phyloP scores from a whole-genome alignment of 2,329 filamentous ascomycete genomes.

The Hypoxylon rubiginosum region DNA sequence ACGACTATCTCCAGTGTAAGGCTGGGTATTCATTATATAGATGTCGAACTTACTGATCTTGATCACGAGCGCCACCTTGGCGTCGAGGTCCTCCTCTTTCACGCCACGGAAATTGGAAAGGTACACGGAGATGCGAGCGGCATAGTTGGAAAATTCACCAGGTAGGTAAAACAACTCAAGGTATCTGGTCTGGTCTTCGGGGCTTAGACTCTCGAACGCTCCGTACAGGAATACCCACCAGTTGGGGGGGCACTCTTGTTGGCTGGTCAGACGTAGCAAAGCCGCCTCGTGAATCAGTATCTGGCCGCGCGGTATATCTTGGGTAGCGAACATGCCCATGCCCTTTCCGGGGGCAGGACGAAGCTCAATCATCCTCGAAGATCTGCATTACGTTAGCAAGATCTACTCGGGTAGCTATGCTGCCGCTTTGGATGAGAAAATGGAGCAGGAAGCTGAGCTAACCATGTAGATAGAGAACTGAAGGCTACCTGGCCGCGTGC shows the following conservation, averaged over 20 bases:
- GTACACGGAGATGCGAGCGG: not conserved
- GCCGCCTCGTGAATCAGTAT: not conserved
- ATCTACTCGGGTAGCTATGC: no score
- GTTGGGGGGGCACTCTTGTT: not conserved
- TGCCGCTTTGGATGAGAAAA: no score
- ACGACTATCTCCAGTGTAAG: not conserved
- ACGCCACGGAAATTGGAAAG: not conserved
- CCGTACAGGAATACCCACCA: not conserved
- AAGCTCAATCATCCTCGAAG: not conserved
- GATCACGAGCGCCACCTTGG: not conserved
- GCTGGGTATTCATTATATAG: not conserved
- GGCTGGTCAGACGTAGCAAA: not conserved
- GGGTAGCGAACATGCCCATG: not conserved
- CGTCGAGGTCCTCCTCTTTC: not conserved
- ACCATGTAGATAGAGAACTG: no score
- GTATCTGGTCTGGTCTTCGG: not conserved
- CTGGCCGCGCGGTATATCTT: not conserved
- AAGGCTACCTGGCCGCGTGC: no score
- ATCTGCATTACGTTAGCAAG: not conserved
- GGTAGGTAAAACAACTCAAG: not conserved
- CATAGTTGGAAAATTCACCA: not conserved
- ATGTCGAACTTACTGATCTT: constrained; percentile 2
- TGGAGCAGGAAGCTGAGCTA: no score
- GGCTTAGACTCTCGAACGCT: not conserved
- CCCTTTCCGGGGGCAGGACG: not conserved